Conservation (phyloP, 805 yeast species). For the Candida manassasensis region DNA sequence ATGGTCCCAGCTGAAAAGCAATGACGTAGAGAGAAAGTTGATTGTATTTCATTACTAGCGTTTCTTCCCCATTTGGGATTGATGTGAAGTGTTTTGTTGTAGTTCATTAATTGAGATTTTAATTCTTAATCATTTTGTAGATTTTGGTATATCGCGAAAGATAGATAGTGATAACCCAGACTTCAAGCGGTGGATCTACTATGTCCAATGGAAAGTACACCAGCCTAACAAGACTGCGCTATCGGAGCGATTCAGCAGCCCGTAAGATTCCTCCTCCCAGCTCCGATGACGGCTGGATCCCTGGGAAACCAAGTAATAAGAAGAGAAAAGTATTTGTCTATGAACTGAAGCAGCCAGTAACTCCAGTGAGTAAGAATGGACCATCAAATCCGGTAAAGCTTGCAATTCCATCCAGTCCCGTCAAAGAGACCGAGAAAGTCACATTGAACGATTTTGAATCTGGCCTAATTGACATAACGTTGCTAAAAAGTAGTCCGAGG, state of each 20-base stretch:
- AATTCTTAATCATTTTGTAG: too few species aligned
- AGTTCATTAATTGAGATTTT: too few species aligned
- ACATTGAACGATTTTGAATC: not conserved
- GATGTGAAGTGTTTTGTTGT: too few species aligned
- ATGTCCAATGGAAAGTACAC: not conserved
- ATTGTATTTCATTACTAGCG: too few species aligned
- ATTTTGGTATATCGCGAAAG: too few species aligned
- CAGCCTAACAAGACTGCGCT: not conserved
- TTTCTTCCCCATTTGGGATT: too few species aligned
- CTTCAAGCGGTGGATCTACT: too few species aligned
- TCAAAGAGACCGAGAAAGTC: not conserved
- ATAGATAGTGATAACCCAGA: too few species aligned
- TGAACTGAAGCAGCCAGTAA: not conserved
- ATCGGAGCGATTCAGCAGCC: not conserved
- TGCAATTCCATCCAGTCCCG: not conserved
- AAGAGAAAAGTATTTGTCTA: not conserved
- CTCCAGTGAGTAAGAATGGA: not conserved
- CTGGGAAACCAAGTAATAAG: too few species aligned
- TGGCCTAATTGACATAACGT: not conserved
- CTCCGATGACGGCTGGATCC: not conserved
- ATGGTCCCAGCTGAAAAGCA: too few species aligned
- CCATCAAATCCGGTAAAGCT: not conserved
- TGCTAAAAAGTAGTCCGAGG: not conserved
- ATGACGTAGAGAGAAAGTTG: too few species aligned
- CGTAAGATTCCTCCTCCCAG: constrained; percentile 1